Base-by-base conservation (phyloP, 2,329 filamentous ascomycete genomes). In the Chaetomium globosum region DNA sequence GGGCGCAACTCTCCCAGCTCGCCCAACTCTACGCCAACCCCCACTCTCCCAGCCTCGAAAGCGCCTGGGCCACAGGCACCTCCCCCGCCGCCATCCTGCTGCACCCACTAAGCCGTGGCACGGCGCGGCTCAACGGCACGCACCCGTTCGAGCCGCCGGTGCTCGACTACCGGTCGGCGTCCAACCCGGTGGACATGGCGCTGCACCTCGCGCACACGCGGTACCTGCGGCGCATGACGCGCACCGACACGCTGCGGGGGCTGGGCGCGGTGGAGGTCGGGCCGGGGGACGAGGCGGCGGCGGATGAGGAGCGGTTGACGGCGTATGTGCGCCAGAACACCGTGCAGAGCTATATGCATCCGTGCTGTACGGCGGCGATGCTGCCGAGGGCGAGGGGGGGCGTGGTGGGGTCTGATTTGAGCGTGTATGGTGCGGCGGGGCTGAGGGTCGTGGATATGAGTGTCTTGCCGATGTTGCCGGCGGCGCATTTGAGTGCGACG, bases 171-270 rank as follows among this genome's bases (percentile, higher is more conserved):
- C 71, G 75, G 39, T 67, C 74, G 8, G 71, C 74, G 62, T 80
- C 79, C 23, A 77, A 85, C 68, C 82, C 83, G 8, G 76, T 84
- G 54, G 85, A 87, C 68, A 72, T 84, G 51, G 81, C 82, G 69
- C 78, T 78, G 5, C 78, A 84, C 52, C 73, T 74, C 23, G 71
- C 72, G 75, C 19, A 77, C 75, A 33, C 77, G 75, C 66, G 73
- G 75, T 58, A 64, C 48, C 49, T 70, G 16, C 76, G 77, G 0
- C 30, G 61, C n/a, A 19, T 68, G 54, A 3, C 67, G 23, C 4
- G 12, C 52, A 56, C 59, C 30, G 52, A 65, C 30, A 73, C 76
- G 48, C 71, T 68, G 33, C 26, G 46, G 28, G 23, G 7, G 19
- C 73, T 78, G 19, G 72, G 70, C 9, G 76, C 76, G 12, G 74